Conservation (phyloP, 768 basidiomycete species). For the Hirschioporus abietinus region DNA sequence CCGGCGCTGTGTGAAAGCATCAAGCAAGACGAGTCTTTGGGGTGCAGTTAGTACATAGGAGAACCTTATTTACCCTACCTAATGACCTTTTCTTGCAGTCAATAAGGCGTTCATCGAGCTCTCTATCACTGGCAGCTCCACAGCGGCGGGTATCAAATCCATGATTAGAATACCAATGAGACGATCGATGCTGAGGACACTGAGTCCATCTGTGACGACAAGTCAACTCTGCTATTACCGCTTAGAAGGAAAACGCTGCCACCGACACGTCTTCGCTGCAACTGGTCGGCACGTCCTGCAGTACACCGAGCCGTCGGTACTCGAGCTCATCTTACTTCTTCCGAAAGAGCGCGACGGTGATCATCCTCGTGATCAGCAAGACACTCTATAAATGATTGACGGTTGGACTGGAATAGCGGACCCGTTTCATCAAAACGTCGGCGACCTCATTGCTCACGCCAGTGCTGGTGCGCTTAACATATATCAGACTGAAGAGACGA, state of each 20-base stretch:
- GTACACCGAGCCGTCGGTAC: slow-evolving; percentile 76
- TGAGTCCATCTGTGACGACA: slow-evolving; percentile 60
- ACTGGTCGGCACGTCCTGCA: slow-evolving; percentile 82
- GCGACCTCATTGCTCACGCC: slow-evolving; percentile 73
- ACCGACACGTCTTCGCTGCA: slow-evolving; percentile 83
- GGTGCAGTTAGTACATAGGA: slow-evolving; percentile 30
- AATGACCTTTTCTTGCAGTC: slow-evolving; percentile 29
- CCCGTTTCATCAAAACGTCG: slow-evolving; percentile 62
- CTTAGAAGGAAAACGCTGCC: slow-evolving; percentile 98
- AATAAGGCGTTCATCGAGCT: slow-evolving; percentile 51
- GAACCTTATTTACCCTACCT: too few species aligned
- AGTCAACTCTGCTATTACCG: slow-evolving; percentile 95
- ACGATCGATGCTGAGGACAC: slow-evolving; percentile 63
- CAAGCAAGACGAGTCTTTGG: slow-evolving; percentile 66
- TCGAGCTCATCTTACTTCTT: slow-evolving; percentile 80
- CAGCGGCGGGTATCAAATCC: slow-evolving; percentile 54
- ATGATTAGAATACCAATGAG: slow-evolving; percentile 47
- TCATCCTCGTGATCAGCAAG: slow-evolving; percentile 79
- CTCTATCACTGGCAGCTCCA: slow-evolving; percentile 71
- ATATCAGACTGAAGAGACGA: slow-evolving; percentile 94
- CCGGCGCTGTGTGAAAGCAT: slow-evolving; percentile 80
- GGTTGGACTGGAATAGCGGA: slow-evolving; percentile 73
- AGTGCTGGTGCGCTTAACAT: slow-evolving; percentile 71
- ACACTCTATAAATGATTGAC: slow-evolving; percentile 91
- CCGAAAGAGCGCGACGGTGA: slow-evolving; percentile 86